phyloP scores from a whole-genome alignment of 176 grass and related monocot genomes.

The Panicum miliaceum region DNA sequence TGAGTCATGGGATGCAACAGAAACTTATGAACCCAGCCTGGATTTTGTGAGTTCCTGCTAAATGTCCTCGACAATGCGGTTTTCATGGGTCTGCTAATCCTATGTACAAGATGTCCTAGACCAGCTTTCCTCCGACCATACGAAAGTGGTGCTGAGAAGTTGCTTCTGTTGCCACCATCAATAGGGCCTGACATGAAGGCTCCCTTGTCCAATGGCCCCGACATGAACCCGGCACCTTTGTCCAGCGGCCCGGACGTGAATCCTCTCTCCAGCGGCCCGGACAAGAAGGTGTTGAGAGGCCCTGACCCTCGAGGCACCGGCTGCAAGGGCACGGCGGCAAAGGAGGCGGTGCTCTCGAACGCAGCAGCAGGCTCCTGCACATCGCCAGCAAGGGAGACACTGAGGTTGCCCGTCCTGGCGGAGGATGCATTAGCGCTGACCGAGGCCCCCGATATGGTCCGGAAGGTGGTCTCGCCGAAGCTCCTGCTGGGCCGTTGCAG shows the following conservation, averaged over 20 bases:
- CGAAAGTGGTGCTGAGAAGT: slow-evolving; percentile 86
- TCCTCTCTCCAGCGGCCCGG: slow-evolving; percentile 79
- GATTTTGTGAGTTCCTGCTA: slow-evolving; percentile 45
- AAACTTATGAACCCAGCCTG: slow-evolving; percentile 67
- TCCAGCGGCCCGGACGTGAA: slow-evolving; percentile 80
- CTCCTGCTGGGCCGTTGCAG: slow-evolving; percentile 56
- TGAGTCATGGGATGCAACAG: slow-evolving; percentile 74
- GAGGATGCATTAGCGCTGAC: slow-evolving; percentile 86
- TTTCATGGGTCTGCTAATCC: slow-evolving; percentile 83
- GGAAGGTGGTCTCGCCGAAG: slow-evolving; percentile 70
- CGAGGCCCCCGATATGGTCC: slow-evolving; percentile 83
- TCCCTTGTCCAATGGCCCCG: slow-evolving; percentile 78
- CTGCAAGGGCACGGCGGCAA: slow-evolving; percentile 75
- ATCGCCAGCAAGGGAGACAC: slow-evolving; percentile 53
- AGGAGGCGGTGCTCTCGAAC: slow-evolving; percentile 85
- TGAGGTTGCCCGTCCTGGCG: slow-evolving; percentile 68
- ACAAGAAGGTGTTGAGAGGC: slow-evolving; percentile 79
- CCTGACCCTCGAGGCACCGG: slow-evolving; percentile 75
- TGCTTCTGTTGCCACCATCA: slow-evolving; percentile 55
- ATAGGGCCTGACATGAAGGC: slow-evolving; percentile 89
- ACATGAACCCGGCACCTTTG: slow-evolving; percentile 63
- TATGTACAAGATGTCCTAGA: slow-evolving; percentile 67
- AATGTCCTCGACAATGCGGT: slow-evolving; percentile 61
- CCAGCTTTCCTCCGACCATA: slow-evolving; percentile 61
- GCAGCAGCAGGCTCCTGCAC: slow-evolving; percentile 71